Base-by-base conservation (phyloP, 768 basidiomycete genomes). In the Tricholoma furcatifolium region DNA sequence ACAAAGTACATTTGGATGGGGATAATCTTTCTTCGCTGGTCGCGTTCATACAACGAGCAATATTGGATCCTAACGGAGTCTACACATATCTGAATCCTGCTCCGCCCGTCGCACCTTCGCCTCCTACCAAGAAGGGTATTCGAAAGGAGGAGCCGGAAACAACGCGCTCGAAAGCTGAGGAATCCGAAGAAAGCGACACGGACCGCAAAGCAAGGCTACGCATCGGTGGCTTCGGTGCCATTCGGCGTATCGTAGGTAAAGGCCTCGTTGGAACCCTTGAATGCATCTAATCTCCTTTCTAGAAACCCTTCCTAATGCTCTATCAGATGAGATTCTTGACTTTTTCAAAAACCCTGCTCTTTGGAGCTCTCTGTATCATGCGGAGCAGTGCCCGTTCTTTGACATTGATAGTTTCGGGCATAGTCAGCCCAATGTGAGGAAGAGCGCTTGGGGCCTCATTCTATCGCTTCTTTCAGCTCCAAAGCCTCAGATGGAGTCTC, bases 141-240 rank as follows among this genome's bases (percentile, higher is more conserved):
- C 59, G 64, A 20, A 70, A 66, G 47, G 69, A 65, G 12, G 71
- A 73, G 7, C 63, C 71, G 1, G 63, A 62, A 43, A 57, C 60
- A 6, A 41, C 64, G 6, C 68, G 79, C 15, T 61, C 69, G n/a
- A 82, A 78, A 57, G 60, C 67, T 1, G 87, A 88, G 18, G 81
- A 81, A 20, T 74, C 78, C 2, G 87, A 88, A 47, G 91, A 93
- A 67, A 79, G 68, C 40, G 84, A 86, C 47, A 62, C 67, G n/a
- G 91, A 93, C 60, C 70, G 87, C 41, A 78, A 75, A 43, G 90
- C 87, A 7, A 75, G 91, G 46, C 57, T 93, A 44, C 75, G 91
- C 17, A 77, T 88, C 11, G 80, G 82, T 27, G 87, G 82, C 3
- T 72, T 93, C 15, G 87, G 87, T 11, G 81, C 80, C 6, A 57